These are phyloP conservation scores for Bruguiera parviflora DNA, from an alignment of 345 rosid species.

Conservation along the genomic window DNA sequence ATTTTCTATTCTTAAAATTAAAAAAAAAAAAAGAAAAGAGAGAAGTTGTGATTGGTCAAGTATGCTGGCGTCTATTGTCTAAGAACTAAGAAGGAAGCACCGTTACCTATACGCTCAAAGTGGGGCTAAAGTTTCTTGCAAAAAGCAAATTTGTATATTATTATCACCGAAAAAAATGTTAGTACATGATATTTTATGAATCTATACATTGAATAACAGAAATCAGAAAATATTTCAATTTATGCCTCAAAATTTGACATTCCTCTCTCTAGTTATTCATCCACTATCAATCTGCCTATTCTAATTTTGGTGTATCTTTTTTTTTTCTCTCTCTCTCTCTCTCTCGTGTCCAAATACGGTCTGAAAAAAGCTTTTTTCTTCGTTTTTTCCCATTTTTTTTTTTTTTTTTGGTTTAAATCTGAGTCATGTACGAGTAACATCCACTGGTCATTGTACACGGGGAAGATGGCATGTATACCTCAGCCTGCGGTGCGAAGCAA, in stretches of 20 bases:
- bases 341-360: too few species aligned
- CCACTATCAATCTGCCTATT: not conserved
- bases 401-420: not conserved
- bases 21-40: too few species aligned
- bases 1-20: too few species aligned
- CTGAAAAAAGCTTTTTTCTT: too few species aligned
- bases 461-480: constrained; percentile 86
- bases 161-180: not conserved
- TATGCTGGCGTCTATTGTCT: too few species aligned
- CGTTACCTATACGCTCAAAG: too few species aligned
- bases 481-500: constrained; percentile 59
- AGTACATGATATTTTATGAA: not conserved
- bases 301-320: not conserved
- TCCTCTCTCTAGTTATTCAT: constrained; percentile 14
- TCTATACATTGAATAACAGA: constrained; percentile 19
- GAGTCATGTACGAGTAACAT: constrained; percentile 1
- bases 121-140: not conserved
- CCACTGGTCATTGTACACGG: constrained; percentile 31
- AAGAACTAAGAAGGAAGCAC: too few species aligned
- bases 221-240: not conserved
- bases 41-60: too few species aligned
- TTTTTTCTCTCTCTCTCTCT: too few species aligned
- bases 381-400: not conserved
- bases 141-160: not conserved
- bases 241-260: constrained; percentile 44